Percentiles rank a stretch among this genome's conserved stretches.
Evolutionary conservation across 2,329 filamentous ascomycete genomes (phyloP).

Genomic region (Fusarium lyarnte): DNA sequence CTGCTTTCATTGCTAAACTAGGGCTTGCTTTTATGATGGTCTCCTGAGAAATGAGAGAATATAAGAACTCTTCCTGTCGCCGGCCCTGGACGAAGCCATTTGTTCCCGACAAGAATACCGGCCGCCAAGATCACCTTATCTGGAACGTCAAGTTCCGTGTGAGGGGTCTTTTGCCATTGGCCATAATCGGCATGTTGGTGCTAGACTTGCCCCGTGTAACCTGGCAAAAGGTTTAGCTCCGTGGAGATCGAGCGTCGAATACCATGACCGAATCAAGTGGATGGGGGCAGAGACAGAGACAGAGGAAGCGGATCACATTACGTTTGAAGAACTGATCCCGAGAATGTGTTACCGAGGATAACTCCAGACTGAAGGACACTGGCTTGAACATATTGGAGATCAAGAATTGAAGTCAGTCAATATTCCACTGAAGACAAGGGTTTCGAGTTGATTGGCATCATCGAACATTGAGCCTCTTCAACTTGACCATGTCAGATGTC

Average conservation of each 20-base stretch:
- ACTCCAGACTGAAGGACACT: not conserved
- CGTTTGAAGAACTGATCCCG: not conserved
- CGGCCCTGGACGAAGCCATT: not conserved
- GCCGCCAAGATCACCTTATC: constrained; percentile 2
- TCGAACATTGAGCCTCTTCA: not conserved
- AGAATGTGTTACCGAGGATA: constrained; percentile 16
- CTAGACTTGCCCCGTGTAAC: constrained; percentile 6
- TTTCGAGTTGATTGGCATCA: not conserved
- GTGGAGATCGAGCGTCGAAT: constrained; percentile 20
- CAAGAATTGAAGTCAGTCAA: not conserved
- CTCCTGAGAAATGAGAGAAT: not conserved
- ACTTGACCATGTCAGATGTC: not conserved
- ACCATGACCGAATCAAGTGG: constrained; percentile 13
- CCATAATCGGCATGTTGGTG: not conserved
- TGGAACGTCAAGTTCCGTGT: constrained; percentile 14
- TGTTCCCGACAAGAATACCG: not conserved
- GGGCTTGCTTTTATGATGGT: not conserved
- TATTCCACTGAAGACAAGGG: not conserved
- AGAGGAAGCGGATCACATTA: constrained; percentile 20
- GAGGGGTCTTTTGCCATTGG: constrained; percentile 9
- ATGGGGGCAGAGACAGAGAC: constrained; percentile 2
- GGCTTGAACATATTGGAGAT: not conserved
- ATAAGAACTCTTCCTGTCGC: not conserved
- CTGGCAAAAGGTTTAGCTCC: constrained; percentile 14
- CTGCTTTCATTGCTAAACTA: too few species aligned